Evolutionary conservation across 331 rosid genomes (phyloP), one percentile per base, ranked within the genome.

Genomic region (Telfairia occidentalis): DNA sequence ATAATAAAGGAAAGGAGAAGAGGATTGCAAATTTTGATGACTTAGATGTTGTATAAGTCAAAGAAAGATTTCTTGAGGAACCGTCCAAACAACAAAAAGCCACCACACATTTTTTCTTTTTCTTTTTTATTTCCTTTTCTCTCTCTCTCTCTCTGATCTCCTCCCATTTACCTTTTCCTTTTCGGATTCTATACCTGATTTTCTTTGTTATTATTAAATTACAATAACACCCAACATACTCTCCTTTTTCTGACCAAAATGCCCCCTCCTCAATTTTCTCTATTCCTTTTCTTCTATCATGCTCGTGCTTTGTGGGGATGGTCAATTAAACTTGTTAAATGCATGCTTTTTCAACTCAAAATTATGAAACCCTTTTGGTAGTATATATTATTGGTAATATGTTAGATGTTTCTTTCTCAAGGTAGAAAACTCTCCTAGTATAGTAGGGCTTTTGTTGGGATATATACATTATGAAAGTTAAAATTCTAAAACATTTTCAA

Each of bases 21-120:
- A 53, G 9, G 9, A 50, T 10, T 10, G 18, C 15, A 13, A 24
- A 29, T 0, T 52, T 52, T 30, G 34, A 32, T 55, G 61, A 7
- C 59, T 29, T 50, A 38, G 52, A 30, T 52, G 28, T n/a, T 54
- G 69, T 35, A 61, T 59, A 89, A 93, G 98, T 93, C 94, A 91
- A 93, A 89, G 89, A 87, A 89, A 85, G 91, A 89, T 91, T 89
- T 91, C 87, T 91, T 82, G 88, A 74, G 90, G 78, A 87, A 89
- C 77, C 84, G 73, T 85, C 89, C 91, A 88, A 87, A 77, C 65
- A 53, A 78, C 88, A 86, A 87, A 92, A 93, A 82, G 92, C 86
- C 79, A 85, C 81, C 73, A 81, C 79, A 65, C 77, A 84, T 79
- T 81, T 78, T 71, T 15, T 78, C 64, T 70, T 73, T 45, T 53